Evolutionary conservation across 176 grass and related monocot genomes (phyloP).

Genomic region (Hyparrhenia diplandra): DNA sequence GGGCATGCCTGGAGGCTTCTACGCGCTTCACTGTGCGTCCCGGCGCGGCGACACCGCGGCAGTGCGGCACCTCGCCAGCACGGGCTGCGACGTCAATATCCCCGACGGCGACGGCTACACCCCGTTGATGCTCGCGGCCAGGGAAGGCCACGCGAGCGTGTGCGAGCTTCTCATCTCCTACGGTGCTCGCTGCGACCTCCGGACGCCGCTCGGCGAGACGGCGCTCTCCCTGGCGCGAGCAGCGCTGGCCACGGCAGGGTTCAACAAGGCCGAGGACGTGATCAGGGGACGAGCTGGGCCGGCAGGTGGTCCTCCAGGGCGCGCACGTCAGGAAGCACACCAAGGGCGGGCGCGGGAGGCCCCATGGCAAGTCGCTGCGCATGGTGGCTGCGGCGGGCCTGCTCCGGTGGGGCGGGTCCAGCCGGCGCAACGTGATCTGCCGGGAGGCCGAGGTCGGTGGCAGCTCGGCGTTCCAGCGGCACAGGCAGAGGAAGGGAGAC

Average conservation of each 20-base stretch:
- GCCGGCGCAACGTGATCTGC: slow-evolving; percentile 72
- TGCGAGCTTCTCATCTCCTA: slow-evolving; percentile 69
- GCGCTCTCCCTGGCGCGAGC: slow-evolving; percentile 72
- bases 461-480: slow-evolving; percentile 70
- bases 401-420: slow-evolving; percentile 71
- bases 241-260: slow-evolving; percentile 19
- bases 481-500: slow-evolving; percentile 48
- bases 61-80: slow-evolving; percentile 34
- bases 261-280: slow-evolving; percentile 62
- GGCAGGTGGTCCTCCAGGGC: slow-evolving; percentile 54
- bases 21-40: slow-evolving; percentile 74
- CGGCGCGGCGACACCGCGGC: slow-evolving; percentile 60
- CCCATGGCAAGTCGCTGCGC: slow-evolving; percentile 64
- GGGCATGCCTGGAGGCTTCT: slow-evolving; percentile 65
- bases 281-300: slow-evolving; percentile 75
- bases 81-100: slow-evolving; percentile 63
- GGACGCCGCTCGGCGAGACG: slow-evolving; percentile 58
- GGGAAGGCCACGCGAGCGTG: slow-evolving; percentile 58
- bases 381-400: slow-evolving; percentile 61
- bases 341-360: slow-evolving; percentile 63
- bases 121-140: slow-evolving; percentile 83
- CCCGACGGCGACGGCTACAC: slow-evolving; percentile 78
- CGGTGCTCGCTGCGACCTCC: slow-evolving; percentile 52
- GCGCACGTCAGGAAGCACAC: slow-evolving; percentile 75
- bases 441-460: slow-evolving; percentile 61